Conservation (phyloP, 768 basidiomycete genomes). For the Collybia sordida region DNA sequence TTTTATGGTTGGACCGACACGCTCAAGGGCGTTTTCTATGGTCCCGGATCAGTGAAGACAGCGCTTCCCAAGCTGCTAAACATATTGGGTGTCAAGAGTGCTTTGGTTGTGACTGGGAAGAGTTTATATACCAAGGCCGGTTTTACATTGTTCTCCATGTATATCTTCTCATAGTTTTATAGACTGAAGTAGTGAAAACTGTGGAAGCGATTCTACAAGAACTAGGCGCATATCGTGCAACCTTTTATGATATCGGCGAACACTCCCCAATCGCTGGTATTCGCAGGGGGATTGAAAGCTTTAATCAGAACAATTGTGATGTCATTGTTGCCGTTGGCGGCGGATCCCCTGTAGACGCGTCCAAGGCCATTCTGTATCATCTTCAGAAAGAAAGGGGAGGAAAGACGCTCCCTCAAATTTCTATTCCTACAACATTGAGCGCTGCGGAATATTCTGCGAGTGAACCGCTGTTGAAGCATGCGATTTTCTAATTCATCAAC, state of each 20-base stretch:
- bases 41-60: slow-evolving; percentile 61
- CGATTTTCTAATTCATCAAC: background rate
- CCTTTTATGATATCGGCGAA: slow-evolving; percentile 73
- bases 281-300: slow-evolving; percentile 49
- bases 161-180: background rate
- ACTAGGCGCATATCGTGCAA: slow-evolving; percentile 58
- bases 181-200: slow-evolving; percentile 63
- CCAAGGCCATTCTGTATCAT: slow-evolving; percentile 70
- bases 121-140: slow-evolving; percentile 64
- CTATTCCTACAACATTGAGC: slow-evolving; percentile 80
- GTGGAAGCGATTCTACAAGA: slow-evolving; percentile 58
- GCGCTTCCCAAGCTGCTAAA: slow-evolving; percentile 65
- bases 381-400: slow-evolving; percentile 57
- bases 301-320: slow-evolving; percentile 60
- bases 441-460: slow-evolving; percentile 73
- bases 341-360: slow-evolving; percentile 77
- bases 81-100: slow-evolving; percentile 57
- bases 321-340: slow-evolving; percentile 76
- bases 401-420: slow-evolving; percentile 60
- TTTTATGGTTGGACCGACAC: slow-evolving; percentile 69
- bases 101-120: slow-evolving; percentile 70
- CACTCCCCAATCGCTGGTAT: slow-evolving; percentile 73
- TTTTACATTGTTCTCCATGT: background rate
- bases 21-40: slow-evolving; percentile 69
- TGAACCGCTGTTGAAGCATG: background rate